Conservation (phyloP, 2,329 filamentous ascomycete species). For the Monosporascus sp. region DNA sequence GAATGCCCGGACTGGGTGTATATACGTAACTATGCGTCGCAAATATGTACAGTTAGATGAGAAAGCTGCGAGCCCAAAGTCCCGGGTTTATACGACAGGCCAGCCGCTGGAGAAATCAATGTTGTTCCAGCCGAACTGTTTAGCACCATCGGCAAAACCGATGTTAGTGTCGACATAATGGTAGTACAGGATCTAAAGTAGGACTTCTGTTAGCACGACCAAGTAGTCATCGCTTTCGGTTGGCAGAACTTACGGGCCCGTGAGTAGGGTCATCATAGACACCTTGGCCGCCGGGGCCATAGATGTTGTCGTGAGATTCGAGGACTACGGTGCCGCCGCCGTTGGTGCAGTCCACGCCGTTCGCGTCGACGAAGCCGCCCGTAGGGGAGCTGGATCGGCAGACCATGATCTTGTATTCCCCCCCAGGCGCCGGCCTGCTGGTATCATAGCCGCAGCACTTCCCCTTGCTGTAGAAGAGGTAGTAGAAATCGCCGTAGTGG, state of each 20-base stretch:
- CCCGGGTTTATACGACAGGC: constrained; percentile 30
- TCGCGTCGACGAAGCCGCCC: constrained; percentile 37
- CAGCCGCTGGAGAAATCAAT: constrained; percentile 44
- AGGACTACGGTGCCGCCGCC: constrained; percentile 57
- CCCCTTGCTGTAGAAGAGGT: constrained; percentile 56
- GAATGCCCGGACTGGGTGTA: too few relatives aligned
- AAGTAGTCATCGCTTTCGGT: too few relatives aligned
- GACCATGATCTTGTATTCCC: constrained; percentile 58
- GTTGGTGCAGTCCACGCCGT: constrained; percentile 17
- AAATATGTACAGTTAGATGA: not conserved
- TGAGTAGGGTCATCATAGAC: constrained; percentile 28
- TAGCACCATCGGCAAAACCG: constrained; percentile 33
- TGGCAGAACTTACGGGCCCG: constrained; percentile 4
- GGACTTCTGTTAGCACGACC: too few relatives aligned
- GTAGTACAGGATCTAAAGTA: constrained; percentile 39
- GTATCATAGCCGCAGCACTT: constrained; percentile 53
- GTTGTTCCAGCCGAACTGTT: constrained; percentile 47
- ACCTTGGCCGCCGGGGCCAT: constrained; percentile 60
- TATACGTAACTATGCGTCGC: not conserved
- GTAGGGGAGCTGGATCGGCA: constrained; percentile 49
- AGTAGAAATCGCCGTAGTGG: constrained; percentile 50
- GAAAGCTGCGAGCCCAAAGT: not conserved
- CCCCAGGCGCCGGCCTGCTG: constrained; percentile 42
- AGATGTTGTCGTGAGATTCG: constrained; percentile 53
- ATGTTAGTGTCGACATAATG: constrained; percentile 32